Percentiles rank a stretch among this genome's conserved stretches.
Conservation (phyloP, 805 yeast species). For the Candida arabinofermentans region DNA sequence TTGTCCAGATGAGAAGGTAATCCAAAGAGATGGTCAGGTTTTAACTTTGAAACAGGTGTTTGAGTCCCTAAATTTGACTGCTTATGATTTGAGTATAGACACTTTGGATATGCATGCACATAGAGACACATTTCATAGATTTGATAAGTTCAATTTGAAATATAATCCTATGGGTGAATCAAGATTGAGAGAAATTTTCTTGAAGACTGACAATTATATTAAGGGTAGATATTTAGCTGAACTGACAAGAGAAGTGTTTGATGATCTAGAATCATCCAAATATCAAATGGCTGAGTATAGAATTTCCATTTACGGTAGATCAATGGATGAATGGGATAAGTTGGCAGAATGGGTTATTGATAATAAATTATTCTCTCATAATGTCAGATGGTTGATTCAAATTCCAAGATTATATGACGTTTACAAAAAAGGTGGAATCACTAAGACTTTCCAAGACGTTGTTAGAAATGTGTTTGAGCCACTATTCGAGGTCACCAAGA, state of each 20-base stretch:
- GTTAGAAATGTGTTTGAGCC: slow-evolving; percentile 81
- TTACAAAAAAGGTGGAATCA: slow-evolving; percentile 72
- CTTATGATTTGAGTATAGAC: slow-evolving; percentile 92
- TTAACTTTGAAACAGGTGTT: slow-evolving; percentile 87
- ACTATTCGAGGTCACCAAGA: slow-evolving; percentile 79
- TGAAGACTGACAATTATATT: slow-evolving; percentile 92
- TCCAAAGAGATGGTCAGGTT: slow-evolving; percentile 86
- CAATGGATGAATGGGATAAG: slow-evolving; percentile 90
- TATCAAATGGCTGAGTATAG: slow-evolving; percentile 98
- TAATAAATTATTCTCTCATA: slow-evolving; percentile 84
- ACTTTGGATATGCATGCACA: slow-evolving; percentile 99
- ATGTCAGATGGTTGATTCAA: slow-evolving; percentile 96
- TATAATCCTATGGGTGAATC: slow-evolving; percentile 99
- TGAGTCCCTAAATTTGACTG: slow-evolving; percentile 83
- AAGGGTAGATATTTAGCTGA: slow-evolving; percentile 89
- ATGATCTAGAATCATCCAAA: slow-evolving; percentile 90
- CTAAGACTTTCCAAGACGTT: slow-evolving; percentile 69
- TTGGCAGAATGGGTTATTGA: slow-evolving; percentile 94
- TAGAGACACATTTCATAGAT: slow-evolving; percentile 95
- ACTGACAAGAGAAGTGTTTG: slow-evolving; percentile 87
- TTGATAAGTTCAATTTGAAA: slow-evolving; percentile 94
- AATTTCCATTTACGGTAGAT: slow-evolving; percentile 90
- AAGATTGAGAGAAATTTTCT: slow-evolving; percentile 89
- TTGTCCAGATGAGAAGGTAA: slow-evolving; percentile 82
- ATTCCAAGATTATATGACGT: slow-evolving; percentile 91